Percentiles rank a stretch among this genome's conserved stretches.
Evolutionary conservation across 306 rosid genomes (phyloP).

Genomic region (Senna siamea): DNA sequence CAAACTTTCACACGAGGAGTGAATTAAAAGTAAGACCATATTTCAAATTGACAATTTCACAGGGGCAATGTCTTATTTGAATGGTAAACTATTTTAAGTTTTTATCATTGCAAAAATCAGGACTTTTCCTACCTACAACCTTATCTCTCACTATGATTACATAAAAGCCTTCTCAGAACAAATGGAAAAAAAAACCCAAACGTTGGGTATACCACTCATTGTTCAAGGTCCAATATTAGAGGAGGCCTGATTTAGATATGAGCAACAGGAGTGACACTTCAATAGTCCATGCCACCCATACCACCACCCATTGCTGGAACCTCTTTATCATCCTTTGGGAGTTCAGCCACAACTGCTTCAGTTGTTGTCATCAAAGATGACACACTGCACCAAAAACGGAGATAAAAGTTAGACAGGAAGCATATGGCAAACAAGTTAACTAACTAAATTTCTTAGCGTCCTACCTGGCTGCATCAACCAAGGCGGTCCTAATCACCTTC

Average conservation of each 20-base stretch:
- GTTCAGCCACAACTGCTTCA: slow-evolving; percentile 83
- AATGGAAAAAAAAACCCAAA: neutral
- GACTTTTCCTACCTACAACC: slow-evolving; percentile 46
- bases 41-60: neutral
- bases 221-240: neutral
- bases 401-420: neutral
- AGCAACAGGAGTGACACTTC: neutral
- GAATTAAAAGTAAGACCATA: neutral
- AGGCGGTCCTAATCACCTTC: slow-evolving; percentile 94
- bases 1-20: neutral
- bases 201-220: slow-evolving; percentile 28
- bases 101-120: slow-evolving; percentile 26
- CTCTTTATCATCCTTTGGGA: slow-evolving; percentile 78
- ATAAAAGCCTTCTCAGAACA: slow-evolving; percentile 50
- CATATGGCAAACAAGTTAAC: neutral
- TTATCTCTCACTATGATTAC: slow-evolving; percentile 53
- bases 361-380: slow-evolving; percentile 98
- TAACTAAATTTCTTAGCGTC: neutral
- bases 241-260: neutral
- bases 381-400: slow-evolving; percentile 60
- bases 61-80: slow-evolving; percentile 10
- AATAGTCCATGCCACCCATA: slow-evolving; percentile 49
- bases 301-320: slow-evolving; percentile 62
- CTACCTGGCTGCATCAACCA: slow-evolving; percentile 96
- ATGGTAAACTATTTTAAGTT: slow-evolving; percentile 3